A percentile compares a stretch with the other conserved stretches of the same genome.
Conservation (phyloP, 352 stramenopile genomes). For the Pythium aristosporum region DNA sequence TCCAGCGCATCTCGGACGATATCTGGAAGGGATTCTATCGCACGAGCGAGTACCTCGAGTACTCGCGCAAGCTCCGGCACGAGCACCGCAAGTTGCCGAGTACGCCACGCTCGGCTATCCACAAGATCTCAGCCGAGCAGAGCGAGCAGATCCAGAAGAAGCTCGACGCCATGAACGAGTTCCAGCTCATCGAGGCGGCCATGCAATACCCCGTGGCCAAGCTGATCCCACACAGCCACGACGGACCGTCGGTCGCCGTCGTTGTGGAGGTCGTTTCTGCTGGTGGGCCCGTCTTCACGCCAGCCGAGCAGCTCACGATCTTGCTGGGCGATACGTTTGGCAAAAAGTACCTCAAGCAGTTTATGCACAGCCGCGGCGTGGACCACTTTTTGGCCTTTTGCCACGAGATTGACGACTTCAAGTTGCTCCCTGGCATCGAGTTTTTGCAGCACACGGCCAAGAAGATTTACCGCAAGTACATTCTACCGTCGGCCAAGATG, state of each 20-base stretch:
- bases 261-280: not conserved
- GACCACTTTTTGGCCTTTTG: slow-evolving; percentile 74
- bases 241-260: not conserved
- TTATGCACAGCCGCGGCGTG: slow-evolving; percentile 64
- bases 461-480: slow-evolving; percentile 87
- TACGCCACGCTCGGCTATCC: slow-evolving; percentile 8
- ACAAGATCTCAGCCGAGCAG: slow-evolving; percentile 41
- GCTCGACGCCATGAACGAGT: slow-evolving; percentile 55
- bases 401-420: slow-evolving; percentile 78
- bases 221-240: slow-evolving; percentile 49
- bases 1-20: slow-evolving; percentile 63
- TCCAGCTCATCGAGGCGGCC: slow-evolving; percentile 69
- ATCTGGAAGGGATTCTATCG: slow-evolving; percentile 70
- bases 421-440: slow-evolving; percentile 75
- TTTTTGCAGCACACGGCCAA: slow-evolving; percentile 83
- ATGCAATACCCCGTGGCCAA: slow-evolving; percentile 79
- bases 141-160: slow-evolving; percentile 49
- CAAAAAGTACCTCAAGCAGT: slow-evolving; percentile 77
- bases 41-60: slow-evolving; percentile 69
- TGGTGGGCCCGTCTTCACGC: slow-evolving; percentile 28
- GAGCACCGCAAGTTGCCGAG: slow-evolving; percentile 15
- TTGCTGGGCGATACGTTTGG: slow-evolving; percentile 55
- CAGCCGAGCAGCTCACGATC: slow-evolving; percentile 46
- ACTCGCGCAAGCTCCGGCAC: slow-evolving; percentile 43
- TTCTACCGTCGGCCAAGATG: slow-evolving; percentile 66